phyloP scores from a whole-genome alignment of 768 basidiomycete species.

The Pisolithus marmoratus region DNA sequence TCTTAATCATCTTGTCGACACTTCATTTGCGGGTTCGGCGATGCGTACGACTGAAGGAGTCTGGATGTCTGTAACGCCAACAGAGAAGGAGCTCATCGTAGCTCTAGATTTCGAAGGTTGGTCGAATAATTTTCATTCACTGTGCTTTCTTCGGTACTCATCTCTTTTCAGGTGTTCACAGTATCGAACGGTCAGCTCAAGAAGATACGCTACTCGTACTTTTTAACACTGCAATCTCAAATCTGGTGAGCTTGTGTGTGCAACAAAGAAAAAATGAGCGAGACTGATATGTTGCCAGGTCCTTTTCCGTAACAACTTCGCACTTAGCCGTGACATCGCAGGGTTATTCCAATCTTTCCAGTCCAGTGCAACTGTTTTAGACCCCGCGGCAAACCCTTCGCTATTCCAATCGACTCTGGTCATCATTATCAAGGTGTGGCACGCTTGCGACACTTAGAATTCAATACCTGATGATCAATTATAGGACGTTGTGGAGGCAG shows the following conservation, averaged over 20 bases:
- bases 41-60: conserved; percentile 67
- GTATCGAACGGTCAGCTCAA: conserved; percentile 57
- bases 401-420: conserved; percentile 49
- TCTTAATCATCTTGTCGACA: conserved; percentile 56
- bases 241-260: conserved; percentile 36
- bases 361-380: conserved; percentile 43
- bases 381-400: conserved; percentile 46
- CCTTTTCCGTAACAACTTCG: conserved; percentile 55
- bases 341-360: conserved; percentile 54
- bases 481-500: conserved; percentile 54
- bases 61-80: conserved; percentile 65
- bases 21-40: conserved; percentile 60
- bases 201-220: conserved; percentile 59
- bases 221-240: conserved; percentile 63
- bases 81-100: conserved; percentile 46
- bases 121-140: conserved; percentile 7
- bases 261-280: not conserved
- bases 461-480: not conserved
- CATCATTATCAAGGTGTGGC: conserved; percentile 50
- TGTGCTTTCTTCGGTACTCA: not conserved
- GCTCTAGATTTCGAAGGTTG: conserved; percentile 61
- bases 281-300: conserved; percentile 30
- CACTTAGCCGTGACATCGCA: conserved; percentile 47
- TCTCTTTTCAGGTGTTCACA: conserved; percentile 44
- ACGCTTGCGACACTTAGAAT: not conserved